Evolutionary conservation across 495 filamentous ascomycete genomes (phyloP).

Genomic region (Penicillium paxilli): DNA sequence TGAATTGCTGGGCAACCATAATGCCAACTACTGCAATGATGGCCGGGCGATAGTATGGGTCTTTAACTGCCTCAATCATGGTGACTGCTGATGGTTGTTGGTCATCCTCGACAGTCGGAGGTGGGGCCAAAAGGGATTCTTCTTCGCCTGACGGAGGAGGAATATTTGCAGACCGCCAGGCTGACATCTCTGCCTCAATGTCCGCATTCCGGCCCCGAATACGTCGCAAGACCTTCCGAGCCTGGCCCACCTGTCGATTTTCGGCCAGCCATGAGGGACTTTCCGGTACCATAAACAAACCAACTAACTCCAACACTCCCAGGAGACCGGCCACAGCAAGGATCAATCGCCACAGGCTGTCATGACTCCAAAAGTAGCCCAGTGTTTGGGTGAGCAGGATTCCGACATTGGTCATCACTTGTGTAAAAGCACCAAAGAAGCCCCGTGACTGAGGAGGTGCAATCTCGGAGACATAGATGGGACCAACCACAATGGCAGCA

Average conservation of each 20-base stretch:
- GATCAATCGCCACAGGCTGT: constrained; percentile 78
- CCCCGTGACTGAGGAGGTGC: constrained; percentile 77
- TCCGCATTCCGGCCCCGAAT: constrained; percentile 70
- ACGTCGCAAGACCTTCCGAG: constrained; percentile 65
- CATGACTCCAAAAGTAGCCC: constrained; percentile 82
- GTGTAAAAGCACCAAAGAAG: constrained; percentile 87
- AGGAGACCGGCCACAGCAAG: constrained; percentile 71
- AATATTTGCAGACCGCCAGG: constrained; percentile 55
- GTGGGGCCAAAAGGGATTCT: constrained; percentile 45
- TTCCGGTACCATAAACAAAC: constrained; percentile 72
- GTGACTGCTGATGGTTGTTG: constrained; percentile 55
- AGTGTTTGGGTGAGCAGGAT: constrained; percentile 82
- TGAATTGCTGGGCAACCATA: constrained; percentile 91
- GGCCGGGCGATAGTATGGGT: constrained; percentile 69
- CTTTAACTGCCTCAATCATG: constrained; percentile 62
- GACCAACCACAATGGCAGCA: constrained; percentile 86
- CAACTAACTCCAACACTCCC: constrained; percentile 62
- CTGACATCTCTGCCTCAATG: constrained; percentile 70
- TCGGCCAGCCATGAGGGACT: constrained; percentile 84
- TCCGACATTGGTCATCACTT: constrained; percentile 92
- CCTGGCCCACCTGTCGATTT: constrained; percentile 57
- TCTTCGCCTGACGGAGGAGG: constrained; percentile 48
- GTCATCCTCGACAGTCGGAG: constrained; percentile 25
- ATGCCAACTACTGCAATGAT: constrained; percentile 84
- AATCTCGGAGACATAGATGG: constrained; percentile 92